A percentile compares a stretch with the other conserved stretches of the same genome.
Evolutionary conservation across 2,329 filamentous ascomycete genomes (phyloP).

Genomic region (Xylaria sp.): DNA sequence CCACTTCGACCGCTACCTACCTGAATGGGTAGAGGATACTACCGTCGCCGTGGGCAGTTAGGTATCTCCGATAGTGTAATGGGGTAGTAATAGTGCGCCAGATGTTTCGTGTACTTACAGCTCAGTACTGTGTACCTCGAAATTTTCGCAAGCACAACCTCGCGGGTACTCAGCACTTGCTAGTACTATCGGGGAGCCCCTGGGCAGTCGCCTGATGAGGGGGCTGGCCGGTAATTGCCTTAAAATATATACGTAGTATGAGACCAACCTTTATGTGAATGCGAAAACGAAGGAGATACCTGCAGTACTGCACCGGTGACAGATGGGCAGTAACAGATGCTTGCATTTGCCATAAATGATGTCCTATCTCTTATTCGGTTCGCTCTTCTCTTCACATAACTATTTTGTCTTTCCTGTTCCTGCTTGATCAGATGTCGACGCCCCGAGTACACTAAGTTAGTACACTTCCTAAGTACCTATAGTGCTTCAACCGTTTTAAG

Average conservation of each 20-base stretch:
- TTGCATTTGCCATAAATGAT: conserved; percentile 1
- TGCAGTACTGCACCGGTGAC: neutral
- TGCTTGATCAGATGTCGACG: neutral
- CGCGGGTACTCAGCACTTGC: neutral
- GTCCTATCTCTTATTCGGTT: conserved; percentile 8
- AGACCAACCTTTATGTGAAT: neutral
- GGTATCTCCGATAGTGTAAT: neutral
- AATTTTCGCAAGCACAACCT: neutral
- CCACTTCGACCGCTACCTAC: conserved; percentile 20
- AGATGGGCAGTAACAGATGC: neutral
- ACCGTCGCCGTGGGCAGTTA: neutral
- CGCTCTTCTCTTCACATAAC: neutral
- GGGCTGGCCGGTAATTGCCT: conserved; percentile 1
- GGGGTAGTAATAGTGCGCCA: neutral
- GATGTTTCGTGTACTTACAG: neutral
- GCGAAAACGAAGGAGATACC: conserved; percentile 13
- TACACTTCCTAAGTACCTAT: neutral
- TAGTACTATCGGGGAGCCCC: neutral
- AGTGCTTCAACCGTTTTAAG: neutral
- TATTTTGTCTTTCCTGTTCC: neutral
- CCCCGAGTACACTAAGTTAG: neutral
- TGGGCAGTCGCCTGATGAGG: neutral
- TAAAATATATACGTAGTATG: neutral
- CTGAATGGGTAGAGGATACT: neutral
- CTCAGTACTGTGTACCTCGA: neutral